Evolutionary conservation across 495 filamentous ascomycete species (phyloP).

Genomic region (Penicillium manginii): DNA sequence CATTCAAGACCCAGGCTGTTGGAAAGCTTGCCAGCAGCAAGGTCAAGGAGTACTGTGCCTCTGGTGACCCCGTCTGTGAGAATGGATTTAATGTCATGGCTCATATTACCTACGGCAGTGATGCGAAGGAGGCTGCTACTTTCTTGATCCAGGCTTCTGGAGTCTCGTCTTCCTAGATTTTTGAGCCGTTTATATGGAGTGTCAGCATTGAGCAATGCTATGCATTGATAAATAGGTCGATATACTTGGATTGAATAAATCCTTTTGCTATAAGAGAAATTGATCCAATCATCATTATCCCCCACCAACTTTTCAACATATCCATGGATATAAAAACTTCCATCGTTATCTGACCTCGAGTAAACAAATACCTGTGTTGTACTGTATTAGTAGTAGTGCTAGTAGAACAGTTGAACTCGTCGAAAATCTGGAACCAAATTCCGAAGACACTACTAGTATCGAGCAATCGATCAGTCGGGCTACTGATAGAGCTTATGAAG

Average conservation of each 20-base stretch:
- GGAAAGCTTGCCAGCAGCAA: conserved; percentile 48
- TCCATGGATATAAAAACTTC: too few species aligned
- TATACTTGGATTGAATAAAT: neutral
- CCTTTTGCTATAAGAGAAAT: neutral
- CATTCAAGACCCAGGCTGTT: conserved; percentile 50
- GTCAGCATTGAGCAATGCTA: neutral
- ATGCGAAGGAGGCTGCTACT: conserved; percentile 52
- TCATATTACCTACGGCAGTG: conserved; percentile 55
- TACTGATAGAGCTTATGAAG: too few species aligned
- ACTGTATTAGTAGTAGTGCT: too few species aligned
- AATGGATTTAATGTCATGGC: conserved; percentile 53
- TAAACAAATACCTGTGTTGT: too few species aligned
- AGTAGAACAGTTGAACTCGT: too few species aligned
- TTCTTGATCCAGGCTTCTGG: conserved; percentile 46
- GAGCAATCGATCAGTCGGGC: too few species aligned
- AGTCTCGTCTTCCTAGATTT: conserved; percentile 13
- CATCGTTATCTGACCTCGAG: too few species aligned
- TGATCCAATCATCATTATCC: neutral
- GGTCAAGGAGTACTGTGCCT: conserved; percentile 55
- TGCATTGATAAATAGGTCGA: neutral
- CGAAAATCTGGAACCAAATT: too few species aligned
- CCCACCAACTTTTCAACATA: too few species aligned
- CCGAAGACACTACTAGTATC: too few species aligned
- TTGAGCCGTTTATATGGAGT: neutral
- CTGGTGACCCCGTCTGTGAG: conserved; percentile 57